Conservation (phyloP, 331 rosid genomes). For the Telfairia occidentalis region DNA sequence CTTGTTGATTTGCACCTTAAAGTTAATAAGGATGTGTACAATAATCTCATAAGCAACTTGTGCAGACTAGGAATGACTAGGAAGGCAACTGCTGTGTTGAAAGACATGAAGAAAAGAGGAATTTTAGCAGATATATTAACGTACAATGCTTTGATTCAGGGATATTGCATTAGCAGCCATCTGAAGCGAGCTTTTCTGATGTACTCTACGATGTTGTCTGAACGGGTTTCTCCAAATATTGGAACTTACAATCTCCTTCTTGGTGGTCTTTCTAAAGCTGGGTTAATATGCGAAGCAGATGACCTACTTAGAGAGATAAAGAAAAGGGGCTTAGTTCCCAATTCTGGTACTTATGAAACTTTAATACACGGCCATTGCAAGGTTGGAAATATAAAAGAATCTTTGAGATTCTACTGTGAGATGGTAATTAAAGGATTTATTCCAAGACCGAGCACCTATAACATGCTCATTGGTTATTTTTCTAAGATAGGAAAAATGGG, state of each 20-base stretch:
- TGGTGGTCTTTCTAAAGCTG: constrained; percentile 52
- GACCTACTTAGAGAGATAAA: constrained; percentile 49
- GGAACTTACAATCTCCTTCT: constrained; percentile 57
- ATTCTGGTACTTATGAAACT: constrained; percentile 62
- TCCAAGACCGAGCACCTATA: constrained; percentile 65
- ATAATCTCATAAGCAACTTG: constrained; percentile 49
- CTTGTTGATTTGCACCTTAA: constrained; percentile 56
- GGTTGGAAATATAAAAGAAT: constrained; percentile 52
- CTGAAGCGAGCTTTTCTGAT: constrained; percentile 46
- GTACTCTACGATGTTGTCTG: constrained; percentile 43
- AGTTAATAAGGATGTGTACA: constrained; percentile 45
- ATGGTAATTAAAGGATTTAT: constrained; percentile 69
- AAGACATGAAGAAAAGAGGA: constrained; percentile 49
- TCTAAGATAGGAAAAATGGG: constrained; percentile 73
- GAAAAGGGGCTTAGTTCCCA: constrained; percentile 50
- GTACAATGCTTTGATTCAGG: constrained; percentile 61
- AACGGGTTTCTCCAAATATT: constrained; percentile 59
- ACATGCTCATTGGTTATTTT: constrained; percentile 69
- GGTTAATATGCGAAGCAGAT: constrained; percentile 56
- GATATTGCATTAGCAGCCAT: constrained; percentile 58
- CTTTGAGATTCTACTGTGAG: constrained; percentile 63
- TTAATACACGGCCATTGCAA: constrained; percentile 69
- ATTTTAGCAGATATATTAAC: constrained; percentile 46
- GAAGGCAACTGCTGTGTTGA: constrained; percentile 53
- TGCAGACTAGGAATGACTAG: constrained; percentile 79